These are phyloP conservation scores for Saturnispora silvae DNA, from an alignment of 805 yeast species.

Conservation along the genomic window DNA sequence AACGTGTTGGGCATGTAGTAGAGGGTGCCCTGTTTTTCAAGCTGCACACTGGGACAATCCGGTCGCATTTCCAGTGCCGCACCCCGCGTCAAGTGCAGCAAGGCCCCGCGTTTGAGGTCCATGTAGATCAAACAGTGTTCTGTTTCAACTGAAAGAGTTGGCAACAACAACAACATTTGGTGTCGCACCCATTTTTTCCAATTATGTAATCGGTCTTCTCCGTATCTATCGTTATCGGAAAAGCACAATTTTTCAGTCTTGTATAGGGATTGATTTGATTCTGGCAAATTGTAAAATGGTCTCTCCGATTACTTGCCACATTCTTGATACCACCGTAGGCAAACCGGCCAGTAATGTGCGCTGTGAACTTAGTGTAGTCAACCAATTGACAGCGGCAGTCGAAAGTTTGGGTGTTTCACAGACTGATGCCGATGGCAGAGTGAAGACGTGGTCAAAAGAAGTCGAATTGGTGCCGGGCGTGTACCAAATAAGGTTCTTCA, in stretches of 20 bases:
- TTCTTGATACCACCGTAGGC: slow-evolving; percentile 76
- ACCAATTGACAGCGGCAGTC: not conserved
- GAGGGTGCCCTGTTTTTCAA: slow-evolving; percentile 17
- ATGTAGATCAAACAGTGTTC: too few relatives aligned
- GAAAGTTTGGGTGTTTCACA: slow-evolving; percentile 15
- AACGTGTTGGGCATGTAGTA: slow-evolving; percentile 29
- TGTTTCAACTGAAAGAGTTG: too few relatives aligned
- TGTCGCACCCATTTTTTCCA: too few relatives aligned
- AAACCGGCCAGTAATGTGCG: slow-evolving; percentile 71
- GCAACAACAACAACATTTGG: too few relatives aligned
- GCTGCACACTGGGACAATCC: slow-evolving; percentile 18
- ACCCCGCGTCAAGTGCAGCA: slow-evolving; percentile 1
- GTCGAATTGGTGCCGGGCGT: slow-evolving; percentile 43
- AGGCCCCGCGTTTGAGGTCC: slow-evolving; percentile 4
- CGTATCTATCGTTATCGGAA: too few relatives aligned
- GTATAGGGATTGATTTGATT: too few relatives aligned
- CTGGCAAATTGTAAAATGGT: too few relatives aligned
- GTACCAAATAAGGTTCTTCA: slow-evolving; percentile 68
- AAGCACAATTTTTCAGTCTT: too few relatives aligned
- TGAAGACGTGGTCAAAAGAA: slow-evolving; percentile 44
- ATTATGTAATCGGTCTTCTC: too few relatives aligned
- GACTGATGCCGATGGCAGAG: slow-evolving; percentile 77
- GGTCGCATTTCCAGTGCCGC: slow-evolving; percentile 15
- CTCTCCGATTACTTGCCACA: slow-evolving; percentile 76
- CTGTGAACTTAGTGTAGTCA: slow-evolving; percentile 44